phyloP scores from a whole-genome alignment of 768 basidiomycete genomes.

The Lentinula detonsa region DNA sequence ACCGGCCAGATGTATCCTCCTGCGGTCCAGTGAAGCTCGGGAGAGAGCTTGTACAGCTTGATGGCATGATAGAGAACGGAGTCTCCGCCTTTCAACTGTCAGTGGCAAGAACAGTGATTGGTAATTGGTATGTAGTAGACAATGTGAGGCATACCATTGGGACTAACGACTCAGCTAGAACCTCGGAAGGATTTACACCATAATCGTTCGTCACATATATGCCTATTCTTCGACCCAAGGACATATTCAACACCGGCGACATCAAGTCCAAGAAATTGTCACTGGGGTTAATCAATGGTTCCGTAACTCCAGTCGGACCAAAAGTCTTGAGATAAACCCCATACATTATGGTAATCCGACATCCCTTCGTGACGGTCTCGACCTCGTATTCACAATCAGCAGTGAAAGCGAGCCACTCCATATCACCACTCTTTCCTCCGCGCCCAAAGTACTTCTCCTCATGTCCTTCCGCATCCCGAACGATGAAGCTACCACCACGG shows the following conservation, averaged over 20 bases:
- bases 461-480: constrained; percentile 48
- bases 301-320: constrained; percentile 45
- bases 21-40: constrained; percentile 76
- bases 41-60: constrained; percentile 68
- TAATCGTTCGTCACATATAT: constrained; percentile 71
- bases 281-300: constrained; percentile 67
- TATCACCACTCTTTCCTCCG: constrained; percentile 55
- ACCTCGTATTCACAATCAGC: constrained; percentile 73
- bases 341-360: constrained; percentile 64
- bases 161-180: constrained; percentile 63
- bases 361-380: constrained; percentile 65
- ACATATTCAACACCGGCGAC: constrained; percentile 65
- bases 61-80: constrained; percentile 70
- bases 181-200: constrained; percentile 61
- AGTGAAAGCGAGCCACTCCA: constrained; percentile 77
- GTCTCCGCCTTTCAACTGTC: constrained; percentile 72
- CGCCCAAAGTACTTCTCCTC: constrained; percentile 60
- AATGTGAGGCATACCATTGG: constrained; percentile 46
- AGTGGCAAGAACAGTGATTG: not conserved
- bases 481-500: constrained; percentile 59
- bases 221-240: constrained; percentile 64
- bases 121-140: not conserved
- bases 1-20: constrained; percentile 80
- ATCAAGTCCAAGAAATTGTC: constrained; percentile 69
- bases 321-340: constrained; percentile 65